Base-by-base conservation (phyloP, 2,329 filamentous ascomycete genomes). In the Arthrobotrys musiformis region DNA sequence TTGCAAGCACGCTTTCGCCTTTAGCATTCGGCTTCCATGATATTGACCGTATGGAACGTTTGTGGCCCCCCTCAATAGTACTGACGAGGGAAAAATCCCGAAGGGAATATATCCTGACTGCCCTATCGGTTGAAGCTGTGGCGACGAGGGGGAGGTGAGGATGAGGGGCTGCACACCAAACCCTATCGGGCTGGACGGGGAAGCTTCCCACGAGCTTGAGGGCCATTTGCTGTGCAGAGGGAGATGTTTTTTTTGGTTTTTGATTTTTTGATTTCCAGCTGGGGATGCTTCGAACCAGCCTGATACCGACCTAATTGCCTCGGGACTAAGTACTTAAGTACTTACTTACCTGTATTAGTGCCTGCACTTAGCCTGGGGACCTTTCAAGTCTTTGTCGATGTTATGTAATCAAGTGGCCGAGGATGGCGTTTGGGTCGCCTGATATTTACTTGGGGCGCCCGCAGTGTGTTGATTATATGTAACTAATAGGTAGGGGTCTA, bases 61-160 rank as follows among this genome's bases (percentile, higher is more conserved):
- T 92, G 85, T 99, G 95, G 6, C 94, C 95, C 76, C 93, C 94
- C 6, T 90, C 90, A 67, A 98, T 90, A 19, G 88, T 89, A 81
- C 91, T 93, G 82, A 97, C 90, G 60, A 93, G 88, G 13, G 90
- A 90, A 82, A 96, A 92, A 68, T 91, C 92, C 37, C 89, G 89
- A 60, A 98, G 89, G 60, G 92, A 97, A 86, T 96, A 97, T 81
- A 99, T 88, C 78, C 93, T 94, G 70, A 95, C 92, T 40, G 90
- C 90, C 82, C 95, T 97, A 83, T 92, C 90, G 73, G 92, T 90
- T 84, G 94, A 93, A 78, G 93, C 91, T 17, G 94, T 97, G 70
- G 94, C 95, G 81, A 97, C 86, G 76, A 98, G 88, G 2, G 95
- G 94, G 19, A 95, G 90, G 28, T 90, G 91, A 1, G 94, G 93